phyloP scores from a whole-genome alignment of 2,329 filamentous ascomycete species.

The Epichloe scottii region DNA sequence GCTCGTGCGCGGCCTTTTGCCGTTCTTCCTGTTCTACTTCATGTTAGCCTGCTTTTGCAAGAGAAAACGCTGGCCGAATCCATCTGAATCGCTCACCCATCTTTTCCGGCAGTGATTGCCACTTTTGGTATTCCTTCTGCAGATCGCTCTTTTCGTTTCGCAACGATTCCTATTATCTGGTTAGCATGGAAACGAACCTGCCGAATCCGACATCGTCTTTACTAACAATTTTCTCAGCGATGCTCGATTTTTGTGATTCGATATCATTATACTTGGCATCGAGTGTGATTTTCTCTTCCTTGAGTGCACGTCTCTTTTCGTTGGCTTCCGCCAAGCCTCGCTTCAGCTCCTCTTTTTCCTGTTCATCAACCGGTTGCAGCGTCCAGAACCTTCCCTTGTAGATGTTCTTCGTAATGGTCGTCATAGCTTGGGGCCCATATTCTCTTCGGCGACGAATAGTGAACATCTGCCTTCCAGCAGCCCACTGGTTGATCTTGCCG shows the following conservation, averaged over 20 bases:
- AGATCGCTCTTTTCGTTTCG: constrained; percentile 51
- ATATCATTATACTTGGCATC: constrained; percentile 29
- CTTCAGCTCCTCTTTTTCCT: constrained; percentile 50
- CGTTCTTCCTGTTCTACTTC: constrained; percentile 24
- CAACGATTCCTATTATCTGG: constrained; percentile 31
- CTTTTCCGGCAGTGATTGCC: constrained; percentile 55
- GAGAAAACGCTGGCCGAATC: background rate
- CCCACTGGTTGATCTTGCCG: constrained; percentile 52
- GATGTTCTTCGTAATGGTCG: constrained; percentile 53
- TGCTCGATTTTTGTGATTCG: constrained; percentile 27
- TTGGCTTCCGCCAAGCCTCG: constrained; percentile 33
- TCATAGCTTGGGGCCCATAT: constrained; percentile 63
- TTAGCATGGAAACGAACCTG: constrained; percentile 7
- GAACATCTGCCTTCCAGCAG: constrained; percentile 53
- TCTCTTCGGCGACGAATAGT: constrained; percentile 60
- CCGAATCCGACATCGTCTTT: background rate
- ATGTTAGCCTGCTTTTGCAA: constrained; percentile 11
- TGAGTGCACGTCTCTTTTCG: constrained; percentile 22
- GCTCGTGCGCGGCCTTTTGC: constrained; percentile 17
- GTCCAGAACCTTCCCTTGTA: constrained; percentile 58
- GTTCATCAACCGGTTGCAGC: constrained; percentile 58
- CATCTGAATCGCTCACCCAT: constrained; percentile 41
- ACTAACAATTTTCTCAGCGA: constrained; percentile 27
- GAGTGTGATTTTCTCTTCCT: constrained; percentile 19
- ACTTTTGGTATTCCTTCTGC: constrained; percentile 54